A percentile compares a stretch with the other conserved stretches of the same genome.
Evolutionary conservation across 2,329 filamentous ascomycete species (phyloP).

Genomic region (Penicillium sp.): DNA sequence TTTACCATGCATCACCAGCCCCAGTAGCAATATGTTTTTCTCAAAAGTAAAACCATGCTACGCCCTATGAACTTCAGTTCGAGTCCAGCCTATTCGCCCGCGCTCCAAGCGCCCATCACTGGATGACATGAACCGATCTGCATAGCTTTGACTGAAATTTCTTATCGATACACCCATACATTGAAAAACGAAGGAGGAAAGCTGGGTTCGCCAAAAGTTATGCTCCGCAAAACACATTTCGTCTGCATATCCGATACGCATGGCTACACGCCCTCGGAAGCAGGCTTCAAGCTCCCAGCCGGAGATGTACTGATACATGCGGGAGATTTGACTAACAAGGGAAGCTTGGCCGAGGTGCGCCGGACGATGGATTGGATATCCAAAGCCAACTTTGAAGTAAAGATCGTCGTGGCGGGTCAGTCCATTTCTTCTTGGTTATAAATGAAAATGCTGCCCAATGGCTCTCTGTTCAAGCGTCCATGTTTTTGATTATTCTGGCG

Average conservation of each 20-base stretch:
- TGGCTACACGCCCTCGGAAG: constrained; percentile 50
- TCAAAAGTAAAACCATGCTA: not conserved
- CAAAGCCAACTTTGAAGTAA: constrained; percentile 53
- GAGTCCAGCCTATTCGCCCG: constrained; percentile 5
- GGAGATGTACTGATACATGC: constrained; percentile 62
- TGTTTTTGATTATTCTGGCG: not conserved
- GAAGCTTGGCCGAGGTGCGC: constrained; percentile 52
- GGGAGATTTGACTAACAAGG: constrained; percentile 59
- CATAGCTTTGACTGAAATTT: not conserved
- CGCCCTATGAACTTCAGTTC: constrained; percentile 7
- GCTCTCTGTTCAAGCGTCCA: not conserved
- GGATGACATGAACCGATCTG: not conserved
- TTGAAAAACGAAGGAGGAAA: not conserved
- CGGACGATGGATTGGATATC: constrained; percentile 55
- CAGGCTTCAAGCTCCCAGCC: constrained; percentile 51
- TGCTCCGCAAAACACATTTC: constrained; percentile 49
- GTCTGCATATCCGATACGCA: constrained; percentile 63
- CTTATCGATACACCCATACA: not conserved
- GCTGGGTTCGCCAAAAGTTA: constrained; percentile 4
- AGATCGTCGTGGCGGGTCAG: constrained; percentile 57
- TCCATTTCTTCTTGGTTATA: not conserved
- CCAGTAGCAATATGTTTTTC: constrained; percentile 4
- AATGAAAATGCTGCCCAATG: not conserved
- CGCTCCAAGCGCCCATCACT: not conserved
- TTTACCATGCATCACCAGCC: constrained; percentile 3